phyloP scores from a whole-genome alignment of 1,284 basidiomycete species.

The Afroboletus lepidellus region DNA sequence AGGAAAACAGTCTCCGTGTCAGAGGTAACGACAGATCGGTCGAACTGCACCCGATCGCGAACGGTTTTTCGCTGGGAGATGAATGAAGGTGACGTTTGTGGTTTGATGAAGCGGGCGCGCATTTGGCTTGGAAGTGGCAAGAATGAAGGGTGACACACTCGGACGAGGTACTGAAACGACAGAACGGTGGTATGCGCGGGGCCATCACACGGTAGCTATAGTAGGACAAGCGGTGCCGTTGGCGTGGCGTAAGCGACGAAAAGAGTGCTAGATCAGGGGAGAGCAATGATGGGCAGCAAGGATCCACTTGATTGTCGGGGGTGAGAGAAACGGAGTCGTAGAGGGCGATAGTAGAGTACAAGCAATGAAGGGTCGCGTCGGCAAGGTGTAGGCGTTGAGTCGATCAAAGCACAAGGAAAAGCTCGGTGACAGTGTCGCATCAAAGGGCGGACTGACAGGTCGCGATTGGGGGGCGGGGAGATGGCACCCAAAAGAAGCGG shows the following conservation, averaged over 20 bases:
- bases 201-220: constrained; percentile 7
- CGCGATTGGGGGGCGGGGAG: background rate
- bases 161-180: background rate
- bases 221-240: constrained; percentile 3
- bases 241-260: constrained; percentile 9
- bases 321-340: constrained; percentile 1
- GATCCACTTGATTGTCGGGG: background rate
- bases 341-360: too few species aligned
- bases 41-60: background rate
- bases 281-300: background rate
- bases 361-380: constrained; percentile 17
- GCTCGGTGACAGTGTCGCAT: background rate
- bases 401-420: background rate
- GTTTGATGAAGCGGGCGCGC: background rate
- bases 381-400: constrained; percentile 6
- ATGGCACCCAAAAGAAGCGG: background rate
- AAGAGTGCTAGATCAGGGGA: background rate
- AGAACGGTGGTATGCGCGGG: background rate
- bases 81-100: constrained; percentile 7
- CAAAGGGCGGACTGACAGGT: background rate
- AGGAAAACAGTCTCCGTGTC: constrained; percentile 4
- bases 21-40: constrained; percentile 4
- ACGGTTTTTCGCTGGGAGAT: too few species aligned
- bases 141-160: constrained; percentile 10
- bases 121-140: background rate